These are phyloP conservation scores for Protomyces pachydermus DNA, from an alignment of 1,139 yeast species.

Conservation along the genomic window DNA sequence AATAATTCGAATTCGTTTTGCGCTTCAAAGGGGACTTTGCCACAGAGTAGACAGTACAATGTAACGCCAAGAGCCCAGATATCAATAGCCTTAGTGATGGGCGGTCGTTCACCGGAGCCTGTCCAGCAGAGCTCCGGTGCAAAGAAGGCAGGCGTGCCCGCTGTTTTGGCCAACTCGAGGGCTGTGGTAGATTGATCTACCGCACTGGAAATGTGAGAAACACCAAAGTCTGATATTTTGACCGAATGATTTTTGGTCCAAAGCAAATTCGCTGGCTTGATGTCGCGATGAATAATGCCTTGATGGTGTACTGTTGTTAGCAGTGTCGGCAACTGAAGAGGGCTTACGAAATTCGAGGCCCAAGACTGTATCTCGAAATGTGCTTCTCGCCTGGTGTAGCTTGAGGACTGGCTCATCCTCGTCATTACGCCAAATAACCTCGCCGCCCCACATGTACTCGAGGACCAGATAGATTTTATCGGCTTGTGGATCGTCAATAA, in stretches of 20 bases:
- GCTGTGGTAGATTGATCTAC: slow-evolving; percentile 50
- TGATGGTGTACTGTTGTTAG: slow-evolving; percentile 58
- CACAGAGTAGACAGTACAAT: slow-evolving; percentile 78
- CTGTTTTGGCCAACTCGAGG: slow-evolving; percentile 79
- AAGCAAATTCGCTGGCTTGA: slow-evolving; percentile 89
- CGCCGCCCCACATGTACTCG: slow-evolving; percentile 90
- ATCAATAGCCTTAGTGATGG: slow-evolving; percentile 72
- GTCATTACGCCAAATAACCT: slow-evolving; percentile 67
- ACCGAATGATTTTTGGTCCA: slow-evolving; percentile 68
- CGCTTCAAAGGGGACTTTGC: slow-evolving; percentile 84
- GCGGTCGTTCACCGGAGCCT: slow-evolving; percentile 41
- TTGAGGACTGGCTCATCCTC: slow-evolving; percentile 48
- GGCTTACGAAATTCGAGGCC: slow-evolving; percentile 67
- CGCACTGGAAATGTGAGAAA: slow-evolving; percentile 66
- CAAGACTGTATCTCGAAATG: slow-evolving; percentile 75
- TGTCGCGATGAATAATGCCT: slow-evolving; percentile 94
- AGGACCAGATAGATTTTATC: slow-evolving; percentile 84
- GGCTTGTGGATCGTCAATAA: slow-evolving; percentile 77
- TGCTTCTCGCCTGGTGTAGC: slow-evolving; percentile 60
- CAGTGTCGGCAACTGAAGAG: neutral
- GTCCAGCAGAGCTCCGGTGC: slow-evolving; percentile 71
- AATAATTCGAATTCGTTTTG: slow-evolving; percentile 82
- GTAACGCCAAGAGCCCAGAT: slow-evolving; percentile 98
- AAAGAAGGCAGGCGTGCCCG: slow-evolving; percentile 84
- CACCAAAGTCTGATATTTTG: slow-evolving; percentile 95